Conservation (phyloP, 441 rosid species). For the Pelargonium australe region DNA sequence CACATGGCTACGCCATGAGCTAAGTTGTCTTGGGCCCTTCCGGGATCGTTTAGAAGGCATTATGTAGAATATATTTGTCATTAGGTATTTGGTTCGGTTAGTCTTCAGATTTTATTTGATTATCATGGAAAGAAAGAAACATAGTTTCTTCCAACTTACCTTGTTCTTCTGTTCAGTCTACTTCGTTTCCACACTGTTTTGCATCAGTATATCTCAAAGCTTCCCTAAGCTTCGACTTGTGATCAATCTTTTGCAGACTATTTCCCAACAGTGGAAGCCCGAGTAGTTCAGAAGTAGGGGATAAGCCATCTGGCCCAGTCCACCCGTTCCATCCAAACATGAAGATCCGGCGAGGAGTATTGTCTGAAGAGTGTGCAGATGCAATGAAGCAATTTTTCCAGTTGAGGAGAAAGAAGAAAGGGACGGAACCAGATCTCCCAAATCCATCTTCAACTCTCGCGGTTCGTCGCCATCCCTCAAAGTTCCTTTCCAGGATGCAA, state of each 20-base stretch:
- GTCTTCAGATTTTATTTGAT: no score
- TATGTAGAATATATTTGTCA: no score
- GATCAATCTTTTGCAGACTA: constrained; percentile 42
- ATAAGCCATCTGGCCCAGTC: constrained; percentile 69
- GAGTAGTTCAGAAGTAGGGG: constrained; percentile 34
- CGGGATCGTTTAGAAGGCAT: no score
- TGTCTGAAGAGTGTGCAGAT: constrained; percentile 79
- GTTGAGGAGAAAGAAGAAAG: constrained; percentile 73
- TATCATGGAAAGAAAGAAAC: no score
- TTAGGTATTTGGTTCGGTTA: no score
- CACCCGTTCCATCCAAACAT: constrained; percentile 96
- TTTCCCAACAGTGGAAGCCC: constrained; percentile 51
- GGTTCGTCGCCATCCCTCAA: constrained; percentile 46
- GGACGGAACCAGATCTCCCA: constrained; percentile 35
- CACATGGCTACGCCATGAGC: no score
- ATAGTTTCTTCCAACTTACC: neutral
- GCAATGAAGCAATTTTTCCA: constrained; percentile 88
- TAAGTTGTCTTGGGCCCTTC: no score
- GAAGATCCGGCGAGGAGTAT: constrained; percentile 67
- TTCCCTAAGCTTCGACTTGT: neutral
- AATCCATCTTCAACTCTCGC: constrained; percentile 50
- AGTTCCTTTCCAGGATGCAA: constrained; percentile 70
- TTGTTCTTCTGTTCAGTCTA: no score
- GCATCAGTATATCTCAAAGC: neutral
- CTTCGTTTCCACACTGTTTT: no score